A percentile compares a stretch with the other conserved stretches of the same genome.
These are phyloP conservation scores for Powellomyces hirtus DNA, from an alignment of 192 early-diverging fungal genomes.

Conservation along the genomic window DNA sequence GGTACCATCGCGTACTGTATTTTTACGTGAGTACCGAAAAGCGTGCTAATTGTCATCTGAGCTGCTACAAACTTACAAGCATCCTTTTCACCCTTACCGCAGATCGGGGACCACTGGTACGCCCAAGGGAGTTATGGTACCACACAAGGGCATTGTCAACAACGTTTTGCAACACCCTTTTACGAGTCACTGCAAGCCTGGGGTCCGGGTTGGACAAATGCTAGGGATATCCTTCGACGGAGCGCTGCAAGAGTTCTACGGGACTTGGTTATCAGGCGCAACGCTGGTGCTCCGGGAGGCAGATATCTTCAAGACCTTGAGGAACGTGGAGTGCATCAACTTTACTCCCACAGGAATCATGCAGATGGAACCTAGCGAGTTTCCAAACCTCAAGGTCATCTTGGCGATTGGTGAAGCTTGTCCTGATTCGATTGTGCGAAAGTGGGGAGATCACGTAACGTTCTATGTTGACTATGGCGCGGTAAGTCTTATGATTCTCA, in stretches of 20 bases:
- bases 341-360: conserved; percentile 34
- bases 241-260: conserved; percentile 25
- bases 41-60: too few species aligned
- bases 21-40: too few species aligned
- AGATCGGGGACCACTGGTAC: conserved; percentile 43
- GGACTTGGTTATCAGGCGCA: conserved; percentile 10
- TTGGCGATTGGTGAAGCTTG: conserved; percentile 25
- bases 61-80: too few species aligned
- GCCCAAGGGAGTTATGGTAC: conserved; percentile 39
- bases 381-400: conserved; percentile 28
- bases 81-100: too few species aligned
- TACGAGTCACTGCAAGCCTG: too few species aligned
- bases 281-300: conserved; percentile 31
- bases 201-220: conserved; percentile 18
- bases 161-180: background rate
- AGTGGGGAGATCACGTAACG: conserved; percentile 12
- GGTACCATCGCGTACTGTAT: background rate
- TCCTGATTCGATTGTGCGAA: background rate
- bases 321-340: conserved; percentile 10
- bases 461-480: background rate
- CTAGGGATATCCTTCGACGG: conserved; percentile 34
- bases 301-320: conserved; percentile 12
- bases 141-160: conserved; percentile 26
- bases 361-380: conserved; percentile 24
- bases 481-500: background rate